phyloP scores from a whole-genome alignment of 1,139 yeast species.

The Scheffersomyces illinoinensis region DNA sequence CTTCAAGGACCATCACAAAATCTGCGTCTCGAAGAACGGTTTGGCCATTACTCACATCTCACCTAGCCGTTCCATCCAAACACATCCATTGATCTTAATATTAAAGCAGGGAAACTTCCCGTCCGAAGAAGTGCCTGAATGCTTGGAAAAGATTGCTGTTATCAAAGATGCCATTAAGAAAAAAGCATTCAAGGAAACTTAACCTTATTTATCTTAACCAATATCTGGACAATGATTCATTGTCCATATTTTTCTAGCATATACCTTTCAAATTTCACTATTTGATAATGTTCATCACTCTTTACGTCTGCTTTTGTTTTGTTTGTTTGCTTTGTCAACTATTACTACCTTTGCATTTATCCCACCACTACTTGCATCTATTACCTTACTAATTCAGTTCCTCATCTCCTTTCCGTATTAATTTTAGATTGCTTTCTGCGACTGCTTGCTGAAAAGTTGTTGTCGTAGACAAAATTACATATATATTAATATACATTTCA shows the following conservation, averaged over 20 bases:
- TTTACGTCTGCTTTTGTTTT: background rate
- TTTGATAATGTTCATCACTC: background rate
- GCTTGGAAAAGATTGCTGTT: conserved; percentile 39
- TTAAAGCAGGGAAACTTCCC: conserved; percentile 66
- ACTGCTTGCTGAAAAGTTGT: background rate
- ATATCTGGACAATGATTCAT: background rate
- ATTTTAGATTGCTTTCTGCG: background rate
- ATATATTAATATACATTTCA: background rate
- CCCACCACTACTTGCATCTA: background rate
- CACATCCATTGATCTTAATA: conserved; percentile 63
- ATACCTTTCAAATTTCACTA: background rate
- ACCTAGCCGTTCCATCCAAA: conserved; percentile 70
- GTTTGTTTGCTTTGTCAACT: background rate
- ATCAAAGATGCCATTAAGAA: conserved; percentile 45
- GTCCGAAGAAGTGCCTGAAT: conserved; percentile 52
- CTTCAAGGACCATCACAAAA: conserved; percentile 91
- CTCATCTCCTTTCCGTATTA: conserved; percentile 1
- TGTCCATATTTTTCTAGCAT: background rate
- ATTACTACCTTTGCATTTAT: background rate
- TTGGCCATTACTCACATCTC: conserved; percentile 79
- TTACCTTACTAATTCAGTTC: background rate
- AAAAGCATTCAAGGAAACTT: conserved; percentile 37
- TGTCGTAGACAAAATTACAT: background rate
- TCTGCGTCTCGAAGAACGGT: conserved; percentile 77
- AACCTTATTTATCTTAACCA: background rate